Evolutionary conservation across 2,329 filamentous ascomycete species (phyloP).

Genomic region (Cladosporium sphaerospermum): DNA sequence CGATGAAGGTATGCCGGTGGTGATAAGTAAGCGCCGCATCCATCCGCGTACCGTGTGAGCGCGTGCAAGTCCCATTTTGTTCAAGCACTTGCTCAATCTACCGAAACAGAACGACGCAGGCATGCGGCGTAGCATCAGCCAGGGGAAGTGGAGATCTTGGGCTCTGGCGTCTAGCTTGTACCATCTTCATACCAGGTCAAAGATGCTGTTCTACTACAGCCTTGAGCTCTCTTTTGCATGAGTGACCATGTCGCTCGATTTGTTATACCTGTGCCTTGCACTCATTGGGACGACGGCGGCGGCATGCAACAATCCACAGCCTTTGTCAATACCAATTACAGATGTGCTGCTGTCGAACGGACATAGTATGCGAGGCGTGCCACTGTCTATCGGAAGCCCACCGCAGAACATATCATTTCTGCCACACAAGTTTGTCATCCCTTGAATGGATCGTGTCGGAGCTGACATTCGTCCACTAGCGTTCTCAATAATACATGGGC

Average conservation of each 20-base stretch:
- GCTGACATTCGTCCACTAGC: background rate
- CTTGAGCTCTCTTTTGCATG: background rate
- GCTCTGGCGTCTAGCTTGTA: background rate
- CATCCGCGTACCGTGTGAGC: too few species aligned
- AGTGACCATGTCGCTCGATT: background rate
- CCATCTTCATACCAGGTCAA: background rate
- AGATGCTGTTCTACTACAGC: background rate
- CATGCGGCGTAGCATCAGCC: background rate
- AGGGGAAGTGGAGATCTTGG: background rate
- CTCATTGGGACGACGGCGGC: background rate
- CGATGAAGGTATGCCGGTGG: too few species aligned
- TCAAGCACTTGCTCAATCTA: too few species aligned
- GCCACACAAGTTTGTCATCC: background rate
- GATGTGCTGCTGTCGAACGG: conserved; percentile 6
- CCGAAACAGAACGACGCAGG: background rate
- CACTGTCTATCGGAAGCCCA: conserved; percentile 9
- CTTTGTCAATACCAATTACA: conserved; percentile 6
- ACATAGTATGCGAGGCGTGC: conserved; percentile 5
- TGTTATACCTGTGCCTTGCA: background rate
- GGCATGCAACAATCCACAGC: background rate
- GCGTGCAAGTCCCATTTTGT: too few species aligned
- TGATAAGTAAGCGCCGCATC: too few species aligned
- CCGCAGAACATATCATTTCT: conserved; percentile 12
- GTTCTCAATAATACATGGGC: conserved; percentile 18
- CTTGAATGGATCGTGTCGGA: background rate